Evolutionary conservation across 192 early-diverging fungal genomes (phyloP), one percentile per base, ranked within the genome.

Genomic region (Podila epigama): DNA sequence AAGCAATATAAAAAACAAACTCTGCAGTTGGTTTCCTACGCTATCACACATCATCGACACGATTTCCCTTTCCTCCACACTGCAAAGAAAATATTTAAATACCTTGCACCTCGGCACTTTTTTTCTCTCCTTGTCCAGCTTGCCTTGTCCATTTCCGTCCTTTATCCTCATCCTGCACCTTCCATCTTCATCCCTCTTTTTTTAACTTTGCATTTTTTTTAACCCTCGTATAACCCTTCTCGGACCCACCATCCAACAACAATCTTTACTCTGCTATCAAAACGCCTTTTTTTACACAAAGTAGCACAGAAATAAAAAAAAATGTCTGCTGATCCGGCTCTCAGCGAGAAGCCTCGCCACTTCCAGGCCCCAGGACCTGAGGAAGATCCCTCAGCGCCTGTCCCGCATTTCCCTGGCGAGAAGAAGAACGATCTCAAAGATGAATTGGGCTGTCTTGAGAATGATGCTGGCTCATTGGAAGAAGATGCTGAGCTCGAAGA

Each of bases 401-500:
- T 77, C 50, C 73, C 73, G 22, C 66, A 77, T 51, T 68, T 64
- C 34, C 66, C 73, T 16, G 67, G 66, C 25, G 73, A 77, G 20
- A 34, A 60, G 31, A 72, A 72, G 35, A n/a, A 31, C 28, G 60
- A 67, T 37, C 63, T 68, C 60, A 77, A 77, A 56, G 57, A 63
- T 25, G 73, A 77, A n/a, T 58, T 66, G 8, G 39, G 48, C 13
- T 63, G 39, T 9, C 35, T 68, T 15, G 73, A 68, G 40, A 36
- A 54, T 15, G 73, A 77, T 44, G 55, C 50, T 15, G 73, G 66
- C 9, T 77, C 73, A 13, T 35, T 77, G 32, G 73, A 68, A 8
- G 73, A 77, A 5, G 73, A 64, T n/a, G n/a, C n/a, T 4, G 66
- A 77, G 31, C 60, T 77, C 42, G 73, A 77, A 7, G 73, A 77